Base-by-base conservation (phyloP, 148 eudicot species). In the Linanthus parryae region DNA sequence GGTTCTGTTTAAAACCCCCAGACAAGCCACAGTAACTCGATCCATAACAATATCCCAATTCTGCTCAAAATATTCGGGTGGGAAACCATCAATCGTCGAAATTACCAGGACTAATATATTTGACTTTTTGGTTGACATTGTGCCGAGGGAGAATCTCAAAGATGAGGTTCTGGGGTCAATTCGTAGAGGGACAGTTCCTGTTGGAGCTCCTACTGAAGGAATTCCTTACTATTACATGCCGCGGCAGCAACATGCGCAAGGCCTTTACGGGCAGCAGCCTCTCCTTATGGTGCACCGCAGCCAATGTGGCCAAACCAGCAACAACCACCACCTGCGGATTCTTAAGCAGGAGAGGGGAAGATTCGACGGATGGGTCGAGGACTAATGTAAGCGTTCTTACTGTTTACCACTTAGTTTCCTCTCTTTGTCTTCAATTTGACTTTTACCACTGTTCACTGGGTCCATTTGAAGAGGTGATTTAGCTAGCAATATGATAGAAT, bases 41-140 rank as follows among this genome's bases (percentile, higher is more conserved):
- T n/a, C n/a, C n/a, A n/a, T n/a, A n/a, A n/a, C n/a, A n/a, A n/a
- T n/a, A n/a, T n/a, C n/a, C n/a, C n/a, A n/a, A n/a, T n/a, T n/a
- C n/a, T n/a, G n/a, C n/a, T n/a, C n/a, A n/a, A n/a, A n/a, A n/a
- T n/a, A n/a, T n/a, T n/a, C n/a, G n/a, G n/a, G n/a, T n/a, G n/a
- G n/a, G n/a, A n/a, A n/a, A n/a, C n/a, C n/a, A n/a, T n/a, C n/a
- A n/a, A n/a, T n/a, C 0, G 68, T 62, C 2, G 75, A 74, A 3
- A 54, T 69, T 22, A 52, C 71, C 0, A 69, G 62, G 10, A 69
- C 62, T 57, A 74, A 74, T 20, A 55, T 69, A 31, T 74, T 74
- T 37, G 79, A 74, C 50, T 74, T 74, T 56, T 23, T 74, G 43
- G 75, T 74, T n/a, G 79, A 74, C 53, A 69, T 74, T 27, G 67